Conservation (phyloP, 805 yeast genomes). For the Zygotorulaspora chibaensis region DNA sequence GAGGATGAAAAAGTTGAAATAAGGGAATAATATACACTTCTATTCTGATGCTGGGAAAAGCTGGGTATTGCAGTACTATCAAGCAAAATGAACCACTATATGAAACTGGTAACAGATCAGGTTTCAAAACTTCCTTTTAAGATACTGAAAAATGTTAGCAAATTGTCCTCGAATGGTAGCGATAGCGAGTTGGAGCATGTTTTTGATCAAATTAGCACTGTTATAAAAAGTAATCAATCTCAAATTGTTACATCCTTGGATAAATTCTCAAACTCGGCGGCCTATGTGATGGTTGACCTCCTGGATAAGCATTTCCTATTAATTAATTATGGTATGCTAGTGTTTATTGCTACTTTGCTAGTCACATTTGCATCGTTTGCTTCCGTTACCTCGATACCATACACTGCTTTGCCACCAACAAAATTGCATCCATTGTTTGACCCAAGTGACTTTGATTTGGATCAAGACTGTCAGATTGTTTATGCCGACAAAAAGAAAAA, state of each 20-base stretch:
- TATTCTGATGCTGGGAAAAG: too few species aligned
- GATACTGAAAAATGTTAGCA: not conserved
- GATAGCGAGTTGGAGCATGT: conserved; percentile 10
- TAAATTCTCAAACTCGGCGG: conserved; percentile 5
- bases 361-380: conserved; percentile 36
- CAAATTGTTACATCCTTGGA: conserved; percentile 2
- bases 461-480: conserved; percentile 17
- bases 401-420: conserved; percentile 34
- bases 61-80: too few species aligned
- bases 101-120: conserved; percentile 1
- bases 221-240: conserved; percentile 5
- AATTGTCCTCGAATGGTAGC: not conserved
- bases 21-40: not conserved
- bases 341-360: conserved; percentile 19
- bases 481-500: conserved; percentile 17
- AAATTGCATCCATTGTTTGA: conserved; percentile 40
- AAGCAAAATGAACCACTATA: conserved; percentile 1
- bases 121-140: conserved; percentile 4
- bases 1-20: not conserved
- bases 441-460: conserved; percentile 38
- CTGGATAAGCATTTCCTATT: conserved; percentile 4
- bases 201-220: conserved; percentile 7
- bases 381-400: conserved; percentile 32
- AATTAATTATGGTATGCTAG: conserved; percentile 6
- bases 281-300: conserved; percentile 8